These are phyloP conservation scores for Pistacia vera DNA, from an alignment of 345 rosid genomes.

Conservation along the genomic window DNA sequence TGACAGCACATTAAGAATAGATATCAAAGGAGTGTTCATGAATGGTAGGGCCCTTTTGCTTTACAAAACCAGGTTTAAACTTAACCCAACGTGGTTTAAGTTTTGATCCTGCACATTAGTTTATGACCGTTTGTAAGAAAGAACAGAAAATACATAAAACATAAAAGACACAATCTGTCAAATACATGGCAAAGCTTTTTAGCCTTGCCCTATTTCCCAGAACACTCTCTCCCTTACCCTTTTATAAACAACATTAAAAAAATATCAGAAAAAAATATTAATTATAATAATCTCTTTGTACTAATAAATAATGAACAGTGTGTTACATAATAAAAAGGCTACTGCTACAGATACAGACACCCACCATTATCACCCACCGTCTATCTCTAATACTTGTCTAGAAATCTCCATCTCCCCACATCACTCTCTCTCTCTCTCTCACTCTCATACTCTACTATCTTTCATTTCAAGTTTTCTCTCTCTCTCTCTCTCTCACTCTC, in stretches of 20 bases:
- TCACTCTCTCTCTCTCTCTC: background rate
- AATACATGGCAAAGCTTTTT: background rate
- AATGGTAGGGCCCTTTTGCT: background rate
- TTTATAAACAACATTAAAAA: background rate
- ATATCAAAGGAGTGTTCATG: background rate
- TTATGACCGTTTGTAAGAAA: constrained; percentile 34
- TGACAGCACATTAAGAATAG: constrained; percentile 1
- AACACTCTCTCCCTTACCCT: background rate
- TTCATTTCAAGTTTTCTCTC: background rate
- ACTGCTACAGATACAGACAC: constrained; percentile 15
- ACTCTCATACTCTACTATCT: background rate
- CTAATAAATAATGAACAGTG: background rate
- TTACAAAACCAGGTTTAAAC: background rate
- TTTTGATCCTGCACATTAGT: constrained; percentile 23
- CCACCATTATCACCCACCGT: constrained; percentile 22
- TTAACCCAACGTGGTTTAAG: constrained; percentile 12
- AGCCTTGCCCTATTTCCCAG: background rate
- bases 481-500: background rate
- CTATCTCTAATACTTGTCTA: constrained; percentile 27
- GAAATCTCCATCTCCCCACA: constrained; percentile 20
- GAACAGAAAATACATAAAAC: background rate
- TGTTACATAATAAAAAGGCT: background rate
- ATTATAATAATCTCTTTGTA: background rate
- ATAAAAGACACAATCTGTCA: background rate
- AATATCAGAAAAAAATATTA: background rate